Base-by-base conservation (phyloP, 192 early-diverging fungal species). In the Coemansia sp. region DNA sequence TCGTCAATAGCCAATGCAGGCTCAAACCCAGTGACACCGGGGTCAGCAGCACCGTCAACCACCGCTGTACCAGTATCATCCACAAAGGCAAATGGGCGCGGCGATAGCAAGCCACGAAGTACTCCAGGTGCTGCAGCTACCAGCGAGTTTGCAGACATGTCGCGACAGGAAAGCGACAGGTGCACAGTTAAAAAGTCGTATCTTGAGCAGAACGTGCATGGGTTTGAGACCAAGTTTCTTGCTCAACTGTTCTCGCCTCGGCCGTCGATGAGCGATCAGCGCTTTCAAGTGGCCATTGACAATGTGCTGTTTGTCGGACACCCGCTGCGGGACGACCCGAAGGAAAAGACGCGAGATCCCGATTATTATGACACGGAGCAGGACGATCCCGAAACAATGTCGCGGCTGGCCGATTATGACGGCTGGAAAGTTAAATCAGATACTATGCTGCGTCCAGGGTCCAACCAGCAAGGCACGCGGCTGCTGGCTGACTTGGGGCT, bases 221-320 rank as follows among this genome's bases (percentile, higher is more conserved):
- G 92, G 51, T 90, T 91, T 59, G 87, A 94, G 9, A 80, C 86
- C 15, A 83, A 85, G 23, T 84, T 91, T 53, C 85, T 95, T 25
- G 91, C 92, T 8, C 88, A 94, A 60, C 60, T 93, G n/a, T 84
- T 97, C n/a, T 89, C 92, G 2, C 95, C 95, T 8, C 93, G 90
- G 75, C 77, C 85, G 17, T 78, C 87, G 22, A 81, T 94, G 22
- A 88, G 93, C 69, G 91, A 94, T 66, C 81, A 83, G 48, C 83
- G 88, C 51, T 98, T 98, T 71, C 91, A 94, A 66, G 82, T 98
- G 44, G 83, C 87, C 2, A 87, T 98, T 8, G 91, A 96, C 71
- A 87, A 91, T 46, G 64, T 95, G 55, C 87, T 89, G 9, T 95
- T 98, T 87, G 83, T 91, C 2, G 91, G 91, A 0, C 89, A 90